These are phyloP conservation scores for Sindora glabra DNA, from an alignment of 306 rosid genomes.

Conservation along the genomic window DNA sequence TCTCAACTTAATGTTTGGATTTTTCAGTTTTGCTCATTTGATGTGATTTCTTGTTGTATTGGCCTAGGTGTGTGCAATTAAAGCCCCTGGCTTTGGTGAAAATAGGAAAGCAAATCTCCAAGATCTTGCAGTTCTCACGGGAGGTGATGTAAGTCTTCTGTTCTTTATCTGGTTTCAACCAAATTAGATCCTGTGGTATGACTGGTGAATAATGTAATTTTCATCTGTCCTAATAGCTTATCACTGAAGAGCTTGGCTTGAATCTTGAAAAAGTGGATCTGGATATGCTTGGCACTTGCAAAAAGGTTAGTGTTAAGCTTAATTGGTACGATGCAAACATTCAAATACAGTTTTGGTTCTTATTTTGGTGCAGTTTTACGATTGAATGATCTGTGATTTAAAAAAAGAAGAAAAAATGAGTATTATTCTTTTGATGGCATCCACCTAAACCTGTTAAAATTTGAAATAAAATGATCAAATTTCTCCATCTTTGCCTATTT, in stretches of 20 bases:
- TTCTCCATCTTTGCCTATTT: background rate
- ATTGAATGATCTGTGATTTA: no score
- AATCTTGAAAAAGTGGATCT: conserved; percentile 86
- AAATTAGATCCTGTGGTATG: background rate
- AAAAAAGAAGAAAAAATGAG: no score
- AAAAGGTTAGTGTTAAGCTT: conserved; percentile 51
- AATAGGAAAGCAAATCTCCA: conserved; percentile 68
- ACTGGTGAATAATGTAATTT: background rate
- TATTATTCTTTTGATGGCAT: no score
- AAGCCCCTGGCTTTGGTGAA: conserved; percentile 97
- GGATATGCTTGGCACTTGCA: conserved; percentile 77
- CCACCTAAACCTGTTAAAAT: no score
- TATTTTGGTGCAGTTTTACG: no score
- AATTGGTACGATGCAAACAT: background rate
- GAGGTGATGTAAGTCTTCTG: conserved; percentile 56
- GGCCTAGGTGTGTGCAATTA: conserved; percentile 79
- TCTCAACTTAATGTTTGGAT: background rate
- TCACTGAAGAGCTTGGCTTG: conserved; percentile 89
- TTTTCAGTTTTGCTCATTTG: background rate
- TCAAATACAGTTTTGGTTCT: background rate
- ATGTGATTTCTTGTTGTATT: background rate
- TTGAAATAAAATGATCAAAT: background rate
- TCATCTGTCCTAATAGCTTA: conserved; percentile 42
- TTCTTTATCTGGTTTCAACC: background rate
- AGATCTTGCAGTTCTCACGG: conserved; percentile 91